These are phyloP conservation scores for Arctium lappa DNA, from an alignment of 129 eudicot genomes.

Conservation along the genomic window DNA sequence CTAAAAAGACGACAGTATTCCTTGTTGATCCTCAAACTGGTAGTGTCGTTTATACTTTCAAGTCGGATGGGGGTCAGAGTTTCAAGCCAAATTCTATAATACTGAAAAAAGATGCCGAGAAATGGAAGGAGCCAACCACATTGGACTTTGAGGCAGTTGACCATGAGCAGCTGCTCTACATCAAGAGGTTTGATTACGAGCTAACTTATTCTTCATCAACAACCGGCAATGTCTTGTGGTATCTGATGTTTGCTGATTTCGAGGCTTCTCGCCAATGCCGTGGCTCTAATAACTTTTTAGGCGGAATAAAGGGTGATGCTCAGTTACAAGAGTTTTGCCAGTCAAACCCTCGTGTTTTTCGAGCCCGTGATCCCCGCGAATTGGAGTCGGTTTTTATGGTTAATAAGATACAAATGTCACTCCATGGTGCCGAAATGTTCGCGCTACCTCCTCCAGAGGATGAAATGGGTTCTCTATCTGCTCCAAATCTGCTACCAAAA, in stretches of 20 bases:
- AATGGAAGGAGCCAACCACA: slow-evolving; percentile 32
- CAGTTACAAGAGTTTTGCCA: slow-evolving; percentile 41
- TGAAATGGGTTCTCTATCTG: not conserved
- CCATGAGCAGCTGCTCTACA: slow-evolving; percentile 47
- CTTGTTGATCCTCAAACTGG: slow-evolving; percentile 79
- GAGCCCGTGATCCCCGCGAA: slow-evolving; percentile 55
- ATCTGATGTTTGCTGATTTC: slow-evolving; percentile 61
- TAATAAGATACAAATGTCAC: slow-evolving; percentile 34
- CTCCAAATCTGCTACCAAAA: slow-evolving; percentile 4
- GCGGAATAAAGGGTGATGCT: slow-evolving; percentile 28
- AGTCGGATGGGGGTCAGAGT: slow-evolving; percentile 47
- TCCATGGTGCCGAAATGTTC: slow-evolving; percentile 33
- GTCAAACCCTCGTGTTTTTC: slow-evolving; percentile 47
- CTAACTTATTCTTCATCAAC: slow-evolving; percentile 49
- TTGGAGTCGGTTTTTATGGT: slow-evolving; percentile 37
- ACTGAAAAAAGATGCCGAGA: slow-evolving; percentile 34
- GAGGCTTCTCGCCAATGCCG: slow-evolving; percentile 70
- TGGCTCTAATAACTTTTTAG: slow-evolving; percentile 42
- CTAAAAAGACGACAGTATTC: slow-evolving; percentile 71
- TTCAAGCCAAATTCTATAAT: slow-evolving; percentile 43
- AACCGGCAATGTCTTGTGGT: slow-evolving; percentile 69
- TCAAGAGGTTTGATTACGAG: slow-evolving; percentile 77
- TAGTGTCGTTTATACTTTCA: slow-evolving; percentile 52
- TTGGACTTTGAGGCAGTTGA: slow-evolving; percentile 33
- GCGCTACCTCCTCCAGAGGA: slow-evolving; percentile 46